Base-by-base conservation (phyloP, 129 eudicot genomes). In the Arctium lappa region DNA sequence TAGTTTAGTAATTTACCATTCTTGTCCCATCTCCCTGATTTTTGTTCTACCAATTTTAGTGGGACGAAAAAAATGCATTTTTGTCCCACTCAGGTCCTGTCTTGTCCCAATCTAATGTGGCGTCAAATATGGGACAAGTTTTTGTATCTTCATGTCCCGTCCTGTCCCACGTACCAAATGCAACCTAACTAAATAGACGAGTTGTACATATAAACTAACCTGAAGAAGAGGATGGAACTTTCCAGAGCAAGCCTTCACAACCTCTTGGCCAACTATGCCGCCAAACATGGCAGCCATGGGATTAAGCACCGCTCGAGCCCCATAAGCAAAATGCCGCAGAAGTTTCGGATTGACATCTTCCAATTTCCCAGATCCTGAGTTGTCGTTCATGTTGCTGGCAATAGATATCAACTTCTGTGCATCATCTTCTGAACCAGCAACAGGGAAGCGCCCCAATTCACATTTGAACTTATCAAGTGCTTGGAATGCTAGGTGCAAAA, bases 241-340 rank as follows among this genome's bases (percentile, higher is more conserved):
- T 70, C 98, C 97, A 62, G 98, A 92, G 86, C 98, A 94, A 27
- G 98, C 98, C 88, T 94, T 94, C 79, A 94, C 85, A 75, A 94
- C 94, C 82, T 94, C 98, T 86, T 94, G 98, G 8, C 97, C 98
- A 72, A 94, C 97, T 75, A 94, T 87, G 66, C 98, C 98, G 84
- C 98, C 97, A 87, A 94, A 94, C 97, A 94, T 94, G 13, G 97
- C 98, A 74, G 98, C 98, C 97, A 94, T 92, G 70, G 98, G 98
- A 88, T 88, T 94, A 82, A 94, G 90, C 38, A 91, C 97, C 5
- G 97, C 97, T 11, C 94, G 89, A 27, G 98, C 94, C 78, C 98
- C 98, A 86, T 79, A 88, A 34, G 98, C 92, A 89, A 94, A 94
- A 72, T 89, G 88, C 33, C 84, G 86, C 72, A 94, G 66, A 82